Base-by-base conservation (phyloP, 192 early-diverging fungal genomes). In the Obelidium mucronatum region DNA sequence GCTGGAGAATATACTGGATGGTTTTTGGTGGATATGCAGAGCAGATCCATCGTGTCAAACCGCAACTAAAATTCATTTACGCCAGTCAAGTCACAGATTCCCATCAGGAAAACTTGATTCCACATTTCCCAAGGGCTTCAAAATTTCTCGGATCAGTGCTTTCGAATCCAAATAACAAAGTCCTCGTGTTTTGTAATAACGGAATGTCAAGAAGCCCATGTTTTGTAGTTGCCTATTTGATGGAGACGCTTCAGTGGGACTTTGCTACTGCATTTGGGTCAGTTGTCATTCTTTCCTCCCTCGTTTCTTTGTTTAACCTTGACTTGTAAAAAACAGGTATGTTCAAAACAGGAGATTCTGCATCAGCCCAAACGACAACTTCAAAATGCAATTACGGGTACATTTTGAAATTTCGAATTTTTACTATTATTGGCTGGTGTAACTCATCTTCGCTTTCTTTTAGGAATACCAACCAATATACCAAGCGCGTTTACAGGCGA, bases 201-300 rank as follows among this genome's bases (percentile, higher is more conserved):
- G 96, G 95, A 11, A 92, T 97, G 60, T 93, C 92, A 2, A 84
- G 95, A 68, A 90, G 90, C 34, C 93, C 96, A 6, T 85, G 92
- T 39, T 94, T 97, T 83, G 93, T 96, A 0, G 90, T 95, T 33
- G 95, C 94, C 2, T 97, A 95, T 82, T 71, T 96, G 42, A 97
- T 97, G 93, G 91, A 91, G 68, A 84, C 85, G 0, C 86, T 90
- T 78, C 79, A 84, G 1, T 76, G 91, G 77, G 85, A 86, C 34
- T 95, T 91, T 62, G 72, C 83, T 30, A 83, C 90, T 24, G 93
- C 94, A 2, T 94, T 92, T 74, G 85, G 88, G 40, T 94, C 88
- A 84, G 93, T 5, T 19, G 30, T 59, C 28, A 6, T 65, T 31
- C 40, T 2, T 13, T 33, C n/a, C n/a, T 8, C 1, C 22, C 26